Base-by-base conservation (phyloP, 495 filamentous ascomycete genomes). In the Lophiostoma macrostomum region DNA sequence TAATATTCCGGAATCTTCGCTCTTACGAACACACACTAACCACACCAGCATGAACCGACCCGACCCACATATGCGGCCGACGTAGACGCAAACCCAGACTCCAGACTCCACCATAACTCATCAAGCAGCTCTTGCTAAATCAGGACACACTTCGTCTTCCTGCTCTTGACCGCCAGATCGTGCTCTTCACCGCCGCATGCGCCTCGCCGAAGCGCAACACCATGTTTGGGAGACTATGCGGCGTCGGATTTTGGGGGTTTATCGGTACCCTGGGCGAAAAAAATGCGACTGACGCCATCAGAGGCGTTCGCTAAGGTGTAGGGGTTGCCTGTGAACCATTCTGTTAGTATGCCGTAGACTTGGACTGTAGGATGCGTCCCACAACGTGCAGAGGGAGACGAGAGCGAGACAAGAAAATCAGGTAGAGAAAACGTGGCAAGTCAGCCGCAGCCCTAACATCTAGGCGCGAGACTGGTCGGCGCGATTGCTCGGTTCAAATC, bases 261-360 rank as follows among this genome's bases (percentile, higher is more conserved):
- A 31, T 85, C 81, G 65, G 84, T 87, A 4, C 84, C 88, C 57
- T 95, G 90, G 0, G 87, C 81, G 69, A 95, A 95, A 73, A 93
- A 94, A 11, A 95, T 75, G 18, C 84, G 79, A 2, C 83, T 83
- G n/a, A 78, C 72, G 31, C 73, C 75, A 41, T 79, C 74, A 58
- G 81, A 80, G 20, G 82, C 77, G 62, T 95, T 95, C 31, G 76
- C 71, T 53, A 95, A 91, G 59, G 80, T 85, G 65, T 95, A 95
- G 41, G 87, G 80, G 55, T 94, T 95, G 34, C 87, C 89, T 95
- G 57, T 48, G 25, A 43, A 46, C 18, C 20, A 36, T 40, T 51
- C 25, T 27, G 39, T 44, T 13, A 37, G 27, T 19, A 36, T 41
- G 4, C 5, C 53, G 18, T 2, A 25, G n/a, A n/a, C n/a, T n/a